These are phyloP conservation scores for Corylus heterophylla DNA, from an alignment of 306 rosid genomes.

Conservation along the genomic window DNA sequence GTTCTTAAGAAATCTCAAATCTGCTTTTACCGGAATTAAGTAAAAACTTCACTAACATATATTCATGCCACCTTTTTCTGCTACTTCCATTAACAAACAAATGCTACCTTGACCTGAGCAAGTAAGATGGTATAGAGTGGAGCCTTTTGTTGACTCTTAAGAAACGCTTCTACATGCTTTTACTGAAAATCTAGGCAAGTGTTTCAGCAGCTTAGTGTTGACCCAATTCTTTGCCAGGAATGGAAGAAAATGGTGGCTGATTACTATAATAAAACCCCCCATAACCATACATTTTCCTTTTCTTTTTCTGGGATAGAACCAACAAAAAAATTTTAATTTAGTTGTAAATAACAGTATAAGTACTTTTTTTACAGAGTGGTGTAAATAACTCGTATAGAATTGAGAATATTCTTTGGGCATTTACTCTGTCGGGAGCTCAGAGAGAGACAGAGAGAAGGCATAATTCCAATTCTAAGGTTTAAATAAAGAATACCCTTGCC, in stretches of 20 bases:
- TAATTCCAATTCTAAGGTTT: neutral
- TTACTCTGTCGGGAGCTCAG: neutral
- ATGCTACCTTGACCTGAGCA: neutral
- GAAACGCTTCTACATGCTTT: neutral
- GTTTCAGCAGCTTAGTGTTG: too few species aligned
- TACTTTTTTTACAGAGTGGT: neutral
- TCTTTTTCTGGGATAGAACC: too few species aligned
- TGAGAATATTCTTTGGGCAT: conserved; percentile 42
- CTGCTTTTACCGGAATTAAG: neutral
- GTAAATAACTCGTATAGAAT: neutral
- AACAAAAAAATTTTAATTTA: too few species aligned
- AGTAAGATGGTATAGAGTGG: neutral
- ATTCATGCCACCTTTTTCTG: too few species aligned
- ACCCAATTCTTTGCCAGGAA: neutral
- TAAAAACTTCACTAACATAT: neutral
- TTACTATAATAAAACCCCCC: too few species aligned
- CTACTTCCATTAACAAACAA: too few species aligned
- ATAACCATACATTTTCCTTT: too few species aligned
- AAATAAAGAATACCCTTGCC: neutral
- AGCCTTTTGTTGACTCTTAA: neutral
- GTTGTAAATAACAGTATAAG: neutral
- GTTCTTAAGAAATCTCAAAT: neutral
- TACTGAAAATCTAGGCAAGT: neutral
- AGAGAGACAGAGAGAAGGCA: neutral
- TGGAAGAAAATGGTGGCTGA: too few species aligned